phyloP scores from a whole-genome alignment of 1,139 yeast species.

The Scheffersomyces illinoinensis region DNA sequence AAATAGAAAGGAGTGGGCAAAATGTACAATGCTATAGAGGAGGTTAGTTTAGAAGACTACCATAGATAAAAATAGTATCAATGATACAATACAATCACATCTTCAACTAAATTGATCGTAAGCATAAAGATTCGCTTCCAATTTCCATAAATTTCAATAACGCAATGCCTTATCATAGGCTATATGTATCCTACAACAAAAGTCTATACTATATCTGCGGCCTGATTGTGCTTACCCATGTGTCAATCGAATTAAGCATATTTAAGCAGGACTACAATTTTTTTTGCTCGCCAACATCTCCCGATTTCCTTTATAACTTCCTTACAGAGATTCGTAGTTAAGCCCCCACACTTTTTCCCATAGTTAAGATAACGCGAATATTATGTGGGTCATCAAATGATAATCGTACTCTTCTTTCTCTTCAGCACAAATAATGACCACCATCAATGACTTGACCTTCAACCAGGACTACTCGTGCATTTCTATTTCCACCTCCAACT shows the following conservation, averaged over 20 bases:
- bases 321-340: neutral
- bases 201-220: too few relatives aligned
- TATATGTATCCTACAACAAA: too few relatives aligned
- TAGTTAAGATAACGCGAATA: neutral
- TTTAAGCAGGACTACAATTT: neutral
- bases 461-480: slow-evolving; percentile 48
- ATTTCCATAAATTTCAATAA: too few relatives aligned
- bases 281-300: too few relatives aligned
- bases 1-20: neutral
- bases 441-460: slow-evolving; percentile 42
- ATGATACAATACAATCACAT: neutral
- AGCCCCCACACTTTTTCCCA: neutral
- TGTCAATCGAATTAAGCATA: neutral
- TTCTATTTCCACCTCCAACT: slow-evolving; percentile 35
- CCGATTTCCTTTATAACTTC: neutral
- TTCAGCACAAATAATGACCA: slow-evolving; percentile 9
- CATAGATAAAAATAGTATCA: neutral
- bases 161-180: too few relatives aligned
- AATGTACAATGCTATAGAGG: neutral
- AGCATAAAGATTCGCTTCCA: too few relatives aligned
- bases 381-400: neutral
- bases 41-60: neutral
- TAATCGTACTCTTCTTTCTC: neutral
- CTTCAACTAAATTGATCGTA: neutral
- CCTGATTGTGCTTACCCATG: too few relatives aligned